A percentile compares a stretch with the other conserved stretches of the same genome.
Conservation (phyloP, 2,329 filamentous ascomycete species). For the Diaporthe ampelina region DNA sequence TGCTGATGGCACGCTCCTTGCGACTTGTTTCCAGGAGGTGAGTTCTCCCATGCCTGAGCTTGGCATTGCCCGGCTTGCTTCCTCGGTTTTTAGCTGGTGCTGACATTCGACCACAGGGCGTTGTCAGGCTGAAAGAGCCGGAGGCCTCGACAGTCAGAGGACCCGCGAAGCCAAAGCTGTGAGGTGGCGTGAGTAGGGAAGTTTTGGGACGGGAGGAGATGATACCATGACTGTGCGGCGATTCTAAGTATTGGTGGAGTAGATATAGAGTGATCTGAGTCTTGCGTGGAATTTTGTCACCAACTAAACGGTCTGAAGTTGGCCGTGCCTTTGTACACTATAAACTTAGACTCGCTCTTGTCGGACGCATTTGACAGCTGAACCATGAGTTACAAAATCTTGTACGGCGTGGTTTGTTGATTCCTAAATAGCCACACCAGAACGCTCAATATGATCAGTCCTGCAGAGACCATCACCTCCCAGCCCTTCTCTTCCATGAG, state of each 20-base stretch:
- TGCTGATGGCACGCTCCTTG: conserved; percentile 78
- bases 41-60: conserved; percentile 44
- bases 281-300: background rate
- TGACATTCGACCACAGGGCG: conserved; percentile 25
- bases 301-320: background rate
- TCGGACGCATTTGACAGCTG: background rate
- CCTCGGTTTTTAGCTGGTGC: background rate
- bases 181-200: background rate
- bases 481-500: conserved; percentile 31
- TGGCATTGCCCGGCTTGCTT: background rate
- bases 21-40: conserved; percentile 85
- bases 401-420: background rate
- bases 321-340: background rate
- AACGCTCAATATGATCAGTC: background rate
- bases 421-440: conserved; percentile 14
- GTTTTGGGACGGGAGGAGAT: background rate
- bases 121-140: conserved; percentile 37
- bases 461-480: background rate
- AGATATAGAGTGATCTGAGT: conserved; percentile 6
- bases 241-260: background rate
- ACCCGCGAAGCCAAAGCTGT: conserved; percentile 37
- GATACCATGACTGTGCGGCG: background rate
- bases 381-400: background rate
- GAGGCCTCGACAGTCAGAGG: background rate
- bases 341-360: background rate